Evolutionary conservation across 2,329 filamentous ascomycete species (phyloP), one percentile per base, ranked within the genome.

Genomic region (Aspergillus niger): DNA sequence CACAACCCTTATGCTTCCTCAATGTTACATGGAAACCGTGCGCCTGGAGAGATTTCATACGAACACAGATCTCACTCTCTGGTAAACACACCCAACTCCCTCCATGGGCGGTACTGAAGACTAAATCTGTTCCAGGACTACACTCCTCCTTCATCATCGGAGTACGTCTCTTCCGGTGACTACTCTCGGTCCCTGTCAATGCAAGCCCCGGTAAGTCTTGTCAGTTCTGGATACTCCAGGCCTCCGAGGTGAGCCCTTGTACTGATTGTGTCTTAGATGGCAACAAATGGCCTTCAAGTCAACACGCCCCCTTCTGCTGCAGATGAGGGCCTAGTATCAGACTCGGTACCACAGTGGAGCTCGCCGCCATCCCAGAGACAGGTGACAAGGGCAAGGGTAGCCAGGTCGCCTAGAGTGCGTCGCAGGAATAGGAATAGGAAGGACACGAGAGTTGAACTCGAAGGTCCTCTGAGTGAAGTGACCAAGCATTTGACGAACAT

Each of bases 401-500:
- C 51, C 41, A 69, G 49, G 50, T 58, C 44, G 13, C 60, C 56
- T 44, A 66, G 57, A 28, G 55, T 26, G 44, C 57, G 61, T n/a
- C 61, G 62, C 26, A 63, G 59, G 44, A 20, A 41, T 22, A 61
- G 53, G 44, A 65, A 61, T 50, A 15, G 41, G 36, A 63, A 30
- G 28, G 52, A 61, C 8, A 44, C 44, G 10, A 60, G 62, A 3
- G 11, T 48, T 26, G 48, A 57, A 2, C 30, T 73, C 8, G 50
- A 61, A 2, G 66, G 59, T 2, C 72, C 73, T 1, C 41, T 75
- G 51, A 75, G 72, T 50, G 60, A 70, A 39, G 28, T 72, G 30
- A 72, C 72, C 13, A 64, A 66, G 47, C 56, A 81, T 55, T 73
- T 80, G 71, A 59, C 56, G 3, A 65, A 76, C 57, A 82, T 92